A percentile compares a stretch with the other conserved stretches of the same genome.
Conservation (phyloP, 495 filamentous ascomycete genomes). For the Aspergillus haitiensis region DNA sequence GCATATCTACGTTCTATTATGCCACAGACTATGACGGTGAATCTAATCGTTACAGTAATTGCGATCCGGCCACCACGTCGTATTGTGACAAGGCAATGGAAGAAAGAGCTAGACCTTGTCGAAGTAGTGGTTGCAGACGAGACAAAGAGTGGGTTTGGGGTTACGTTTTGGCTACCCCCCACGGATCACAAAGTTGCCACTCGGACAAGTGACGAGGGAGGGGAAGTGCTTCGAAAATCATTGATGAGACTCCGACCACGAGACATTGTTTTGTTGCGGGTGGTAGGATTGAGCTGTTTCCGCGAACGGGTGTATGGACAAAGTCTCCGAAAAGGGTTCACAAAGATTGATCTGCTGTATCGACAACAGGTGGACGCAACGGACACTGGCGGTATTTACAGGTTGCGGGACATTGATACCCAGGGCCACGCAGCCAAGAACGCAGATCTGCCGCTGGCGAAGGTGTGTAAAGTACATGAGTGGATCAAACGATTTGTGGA, state of each 20-base stretch:
- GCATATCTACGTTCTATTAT: constrained; percentile 64
- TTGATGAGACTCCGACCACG: constrained; percentile 58
- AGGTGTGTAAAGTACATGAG: constrained; percentile 65
- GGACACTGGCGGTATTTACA: constrained; percentile 43
- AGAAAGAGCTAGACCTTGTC: constrained; percentile 58
- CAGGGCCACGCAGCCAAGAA: constrained; percentile 25
- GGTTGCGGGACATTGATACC: constrained; percentile 21
- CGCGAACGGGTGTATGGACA: constrained; percentile 74
- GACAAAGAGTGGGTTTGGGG: constrained; percentile 73
- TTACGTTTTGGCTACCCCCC: constrained; percentile 77
- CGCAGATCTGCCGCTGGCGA: constrained; percentile 56
- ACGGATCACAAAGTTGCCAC: constrained; percentile 23
- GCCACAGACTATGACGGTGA: constrained; percentile 78
- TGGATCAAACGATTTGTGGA: constrained; percentile 78
- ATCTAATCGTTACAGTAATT: constrained; percentile 76
- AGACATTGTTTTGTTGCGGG: constrained; percentile 74
- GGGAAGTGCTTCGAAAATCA: constrained; percentile 39
- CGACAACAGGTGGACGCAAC: constrained; percentile 42
- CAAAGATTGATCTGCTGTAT: constrained; percentile 69
- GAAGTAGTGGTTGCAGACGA: constrained; percentile 87
- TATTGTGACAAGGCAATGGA: constrained; percentile 52
- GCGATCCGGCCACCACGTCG: constrained; percentile 65
- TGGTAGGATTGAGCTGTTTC: constrained; percentile 75
- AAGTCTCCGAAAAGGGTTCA: constrained; percentile 66
- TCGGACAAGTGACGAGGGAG: constrained; percentile 26